Evolutionary conservation across 2,329 filamentous ascomycete genomes (phyloP).

Genomic region (Talaromyces piceae): DNA sequence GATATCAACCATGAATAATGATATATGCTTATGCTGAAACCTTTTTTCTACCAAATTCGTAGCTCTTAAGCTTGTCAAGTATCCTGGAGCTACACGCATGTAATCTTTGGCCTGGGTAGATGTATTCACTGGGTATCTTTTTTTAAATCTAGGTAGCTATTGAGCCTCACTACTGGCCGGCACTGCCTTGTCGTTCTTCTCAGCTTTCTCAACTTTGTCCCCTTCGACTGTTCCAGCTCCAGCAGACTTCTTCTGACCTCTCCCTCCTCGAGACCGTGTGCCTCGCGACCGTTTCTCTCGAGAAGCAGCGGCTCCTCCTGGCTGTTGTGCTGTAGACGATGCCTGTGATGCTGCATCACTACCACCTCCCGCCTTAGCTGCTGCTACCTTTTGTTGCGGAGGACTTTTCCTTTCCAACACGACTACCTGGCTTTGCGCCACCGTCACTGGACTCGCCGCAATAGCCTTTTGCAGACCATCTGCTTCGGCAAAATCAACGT

Average conservation of each 20-base stretch:
- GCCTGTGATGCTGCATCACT: conserved; percentile 4
- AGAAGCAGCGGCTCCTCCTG: conserved; percentile 1
- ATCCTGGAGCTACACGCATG: too few relatives aligned
- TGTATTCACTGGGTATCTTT: too few relatives aligned
- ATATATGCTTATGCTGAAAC: background rate
- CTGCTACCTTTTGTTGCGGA: conserved; percentile 5
- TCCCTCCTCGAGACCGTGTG: conserved; percentile 8
- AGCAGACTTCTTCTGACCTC: conserved; percentile 7
- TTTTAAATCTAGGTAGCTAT: background rate
- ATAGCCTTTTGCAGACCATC: conserved; percentile 70
- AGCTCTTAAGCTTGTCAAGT: too few relatives aligned
- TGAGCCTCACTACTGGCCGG: conserved; percentile 2
- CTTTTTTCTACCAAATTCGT: background rate
- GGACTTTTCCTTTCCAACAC: conserved; percentile 57
- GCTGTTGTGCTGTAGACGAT: conserved; percentile 2
- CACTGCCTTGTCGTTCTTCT: background rate
- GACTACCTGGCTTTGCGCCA: conserved; percentile 80
- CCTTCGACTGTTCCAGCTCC: background rate
- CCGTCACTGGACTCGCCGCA: conserved; percentile 68
- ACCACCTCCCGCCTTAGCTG: conserved; percentile 4
- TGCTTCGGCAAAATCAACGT: conserved; percentile 76
- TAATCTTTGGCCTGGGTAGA: too few relatives aligned
- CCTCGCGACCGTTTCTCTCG: conserved; percentile 10
- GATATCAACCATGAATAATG: background rate
- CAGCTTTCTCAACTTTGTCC: conserved; percentile 1